These are phyloP conservation scores for Cladorrhinum samala DNA, from an alignment of 495 filamentous ascomycete genomes.

Conservation along the genomic window DNA sequence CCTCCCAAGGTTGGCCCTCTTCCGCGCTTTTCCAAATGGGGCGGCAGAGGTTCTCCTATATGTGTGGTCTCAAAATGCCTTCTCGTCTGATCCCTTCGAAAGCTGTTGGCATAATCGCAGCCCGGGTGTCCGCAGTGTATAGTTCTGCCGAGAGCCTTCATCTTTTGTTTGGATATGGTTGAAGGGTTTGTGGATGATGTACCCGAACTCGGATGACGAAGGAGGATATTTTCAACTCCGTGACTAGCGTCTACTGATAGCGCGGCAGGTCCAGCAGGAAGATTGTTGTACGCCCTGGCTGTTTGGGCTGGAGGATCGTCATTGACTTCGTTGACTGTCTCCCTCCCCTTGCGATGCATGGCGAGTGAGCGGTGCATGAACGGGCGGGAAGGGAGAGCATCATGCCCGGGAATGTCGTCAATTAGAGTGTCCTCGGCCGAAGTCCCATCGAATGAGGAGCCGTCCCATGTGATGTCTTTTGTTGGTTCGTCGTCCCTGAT, in stretches of 20 bases:
- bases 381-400: too few relatives aligned
- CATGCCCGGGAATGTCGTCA: too few relatives aligned
- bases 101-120: neutral
- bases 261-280: too few relatives aligned
- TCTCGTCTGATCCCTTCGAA: neutral
- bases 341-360: too few relatives aligned
- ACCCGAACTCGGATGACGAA: neutral
- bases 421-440: too few relatives aligned
- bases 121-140: neutral
- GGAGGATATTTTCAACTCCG: neutral
- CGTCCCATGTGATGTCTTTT: neutral
- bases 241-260: too few relatives aligned
- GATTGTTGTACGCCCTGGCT: too few relatives aligned
- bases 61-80: neutral
- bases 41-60: neutral
- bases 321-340: too few relatives aligned
- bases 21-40: neutral
- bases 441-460: neutral
- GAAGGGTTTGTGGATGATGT: neutral
- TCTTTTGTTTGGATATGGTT: neutral
- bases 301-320: too few relatives aligned
- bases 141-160: neutral
- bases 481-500: neutral
- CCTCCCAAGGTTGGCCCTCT: neutral
- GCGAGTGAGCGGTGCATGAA: too few relatives aligned